Percentiles rank a stretch among this genome's conserved stretches.
Conservation (phyloP, 345 rosid genomes). For the Hevea brasiliensis region DNA sequence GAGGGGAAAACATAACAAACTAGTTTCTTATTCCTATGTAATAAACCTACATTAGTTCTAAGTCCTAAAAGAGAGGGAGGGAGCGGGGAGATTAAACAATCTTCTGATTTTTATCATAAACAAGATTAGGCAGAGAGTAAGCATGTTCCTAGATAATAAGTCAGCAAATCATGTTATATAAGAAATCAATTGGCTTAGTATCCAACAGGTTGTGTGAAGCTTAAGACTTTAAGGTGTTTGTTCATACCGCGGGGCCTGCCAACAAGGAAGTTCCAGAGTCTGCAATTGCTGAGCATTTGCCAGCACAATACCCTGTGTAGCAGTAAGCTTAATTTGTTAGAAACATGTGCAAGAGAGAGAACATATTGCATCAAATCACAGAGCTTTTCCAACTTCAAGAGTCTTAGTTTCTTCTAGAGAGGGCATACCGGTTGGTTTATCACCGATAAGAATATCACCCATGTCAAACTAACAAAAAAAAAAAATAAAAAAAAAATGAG, state of each 20-base stretch:
- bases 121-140: background rate
- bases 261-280: constrained; percentile 41
- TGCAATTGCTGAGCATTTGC: constrained; percentile 36
- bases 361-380: background rate
- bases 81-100: too few species aligned
- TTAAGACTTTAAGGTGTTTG: background rate
- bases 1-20: background rate
- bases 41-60: too few species aligned
- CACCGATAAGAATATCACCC: constrained; percentile 34
- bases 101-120: background rate
- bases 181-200: background rate
- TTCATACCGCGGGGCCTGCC: constrained; percentile 35
- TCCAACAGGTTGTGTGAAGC: background rate
- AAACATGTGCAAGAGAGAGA: background rate
- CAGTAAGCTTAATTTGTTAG: background rate
- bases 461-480: constrained; percentile 26
- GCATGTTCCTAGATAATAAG: background rate
- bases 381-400: background rate
- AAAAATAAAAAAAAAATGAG: background rate
- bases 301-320: constrained; percentile 24
- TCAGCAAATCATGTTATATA: background rate
- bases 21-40: background rate
- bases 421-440: constrained; percentile 28
- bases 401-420: background rate
- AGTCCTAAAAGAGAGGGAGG: too few species aligned